Evolutionary conservation across 768 basidiomycete species (phyloP), one percentile per base, ranked within the genome.

Genomic region (Mycena filopes): DNA sequence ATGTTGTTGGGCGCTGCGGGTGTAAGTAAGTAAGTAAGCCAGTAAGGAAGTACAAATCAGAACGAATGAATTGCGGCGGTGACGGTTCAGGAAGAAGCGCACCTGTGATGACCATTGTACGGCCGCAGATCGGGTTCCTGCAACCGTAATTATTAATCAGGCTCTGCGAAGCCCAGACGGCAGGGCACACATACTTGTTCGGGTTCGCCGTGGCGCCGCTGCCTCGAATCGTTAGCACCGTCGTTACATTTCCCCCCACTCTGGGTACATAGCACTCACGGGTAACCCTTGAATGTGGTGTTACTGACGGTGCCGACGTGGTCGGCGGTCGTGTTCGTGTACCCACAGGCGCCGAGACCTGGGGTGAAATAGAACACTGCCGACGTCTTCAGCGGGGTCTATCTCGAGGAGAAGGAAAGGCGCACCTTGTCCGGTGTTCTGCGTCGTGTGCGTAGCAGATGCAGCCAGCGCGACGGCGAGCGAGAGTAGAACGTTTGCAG

Each of bases 121-220:
- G 49, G 33, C 20, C 9, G 49, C 49, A 51, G 49, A 51, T 51
- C 21, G 49, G 49, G n/a, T 51, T 51, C 49, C 49, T 50, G 26
- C n/a, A 8, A 33, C 13, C 9, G 10, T n/a, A 20, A 23, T 33
- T 8, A 50, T 21, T 50, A 18, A 36, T 20, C 12, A 18, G 49
- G n/a, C 10, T 25, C 4, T 18, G 33, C 16, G 7, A 31, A 16
- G 46, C 13, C 4, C 25, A 18, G 23, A 6, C 12, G 9, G 20
- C 2, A 7, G 20, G 8, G 9, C 7, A 25, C 23, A 51, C 49
- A 31, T 20, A 36, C 49, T 31, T 51, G 49, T 51, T 51, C 8
- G 49, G 31, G 11, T 51, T 51, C 4, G 47, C 21, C 21, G n/a
- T 51, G 8, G 49, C 31, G 33, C 31, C 20, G 21, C 20, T 26